These are phyloP conservation scores for Bruguiera sexangula DNA, from an alignment of 345 rosid genomes.

Conservation along the genomic window DNA sequence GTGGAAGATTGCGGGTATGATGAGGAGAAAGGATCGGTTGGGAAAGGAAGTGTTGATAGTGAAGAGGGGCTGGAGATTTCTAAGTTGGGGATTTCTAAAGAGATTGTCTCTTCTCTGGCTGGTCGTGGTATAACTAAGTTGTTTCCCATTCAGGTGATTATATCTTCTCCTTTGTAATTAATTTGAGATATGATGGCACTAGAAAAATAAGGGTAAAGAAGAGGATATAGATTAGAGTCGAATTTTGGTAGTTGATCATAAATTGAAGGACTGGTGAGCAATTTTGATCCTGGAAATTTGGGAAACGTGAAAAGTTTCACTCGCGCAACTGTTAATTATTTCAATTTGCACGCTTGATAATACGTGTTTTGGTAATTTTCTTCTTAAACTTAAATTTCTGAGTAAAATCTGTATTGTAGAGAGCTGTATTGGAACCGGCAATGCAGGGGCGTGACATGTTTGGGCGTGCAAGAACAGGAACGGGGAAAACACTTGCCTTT, in stretches of 20 bases:
- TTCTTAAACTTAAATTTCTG: neutral
- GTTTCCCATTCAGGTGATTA: conserved; percentile 83
- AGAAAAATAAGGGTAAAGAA: no score
- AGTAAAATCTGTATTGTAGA: conserved; percentile 29
- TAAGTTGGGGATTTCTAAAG: conserved; percentile 64
- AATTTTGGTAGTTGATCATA: no score
- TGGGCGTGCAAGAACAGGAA: conserved; percentile 94
- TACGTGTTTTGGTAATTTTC: neutral
- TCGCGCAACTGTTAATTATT: no score
- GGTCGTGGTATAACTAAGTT: conserved; percentile 59
- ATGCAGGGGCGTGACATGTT: conserved; percentile 93
- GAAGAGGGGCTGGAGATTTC: conserved; percentile 71
- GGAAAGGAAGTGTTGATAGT: conserved; percentile 12
- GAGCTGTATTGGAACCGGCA: conserved; percentile 92
- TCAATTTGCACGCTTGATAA: no score
- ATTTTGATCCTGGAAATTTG: no score
- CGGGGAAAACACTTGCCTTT: conserved; percentile 96
- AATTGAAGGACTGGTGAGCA: no score
- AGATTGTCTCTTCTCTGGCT: conserved; percentile 69
- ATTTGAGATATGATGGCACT: neutral
- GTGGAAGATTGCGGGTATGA: conserved; percentile 43
- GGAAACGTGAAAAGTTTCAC: no score
- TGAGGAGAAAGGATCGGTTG: conserved; percentile 32
- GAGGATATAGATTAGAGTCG: no score
- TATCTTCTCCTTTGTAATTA: neutral